Evolutionary conservation across 2,329 filamentous ascomycete species (phyloP).

Genomic region (Clonostachys sp.): DNA sequence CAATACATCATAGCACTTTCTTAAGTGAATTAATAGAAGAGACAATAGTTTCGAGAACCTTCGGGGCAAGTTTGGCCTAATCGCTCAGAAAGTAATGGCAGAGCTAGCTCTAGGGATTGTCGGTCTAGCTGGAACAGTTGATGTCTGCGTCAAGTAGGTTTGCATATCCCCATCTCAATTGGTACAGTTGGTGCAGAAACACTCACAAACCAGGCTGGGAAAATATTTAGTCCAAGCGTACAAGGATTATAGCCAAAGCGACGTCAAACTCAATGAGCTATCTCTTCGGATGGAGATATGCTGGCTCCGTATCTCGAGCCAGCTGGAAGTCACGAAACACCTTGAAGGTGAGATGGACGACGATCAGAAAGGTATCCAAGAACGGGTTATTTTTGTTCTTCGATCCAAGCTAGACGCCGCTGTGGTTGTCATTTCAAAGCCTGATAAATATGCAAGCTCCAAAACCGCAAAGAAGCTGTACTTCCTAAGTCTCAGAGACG

Average conservation of each 20-base stretch:
- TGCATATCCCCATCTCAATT: background rate
- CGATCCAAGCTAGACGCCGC: constrained; percentile 8
- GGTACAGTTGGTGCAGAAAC: too few species aligned
- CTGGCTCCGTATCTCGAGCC: constrained; percentile 8
- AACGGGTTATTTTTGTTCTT: constrained; percentile 8
- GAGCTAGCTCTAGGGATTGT: background rate
- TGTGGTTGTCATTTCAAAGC: constrained; percentile 3
- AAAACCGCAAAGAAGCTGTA: constrained; percentile 1
- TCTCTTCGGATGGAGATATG: constrained; percentile 9
- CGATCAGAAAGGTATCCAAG: constrained; percentile 8
- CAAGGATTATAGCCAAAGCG: constrained; percentile 4
- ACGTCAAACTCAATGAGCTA: constrained; percentile 6
- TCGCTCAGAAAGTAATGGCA: too few species aligned
- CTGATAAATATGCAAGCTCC: constrained; percentile 1
- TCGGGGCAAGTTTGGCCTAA: too few species aligned
- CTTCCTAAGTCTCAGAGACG: constrained; percentile 2
- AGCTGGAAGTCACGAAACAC: constrained; percentile 8
- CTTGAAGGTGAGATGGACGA: constrained; percentile 8
- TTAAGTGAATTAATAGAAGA: too few species aligned
- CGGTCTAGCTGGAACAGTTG: constrained; percentile 3
- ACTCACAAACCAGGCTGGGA: background rate
- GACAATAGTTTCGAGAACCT: too few species aligned
- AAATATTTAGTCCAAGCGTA: constrained; percentile 1
- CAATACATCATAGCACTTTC: too few species aligned
- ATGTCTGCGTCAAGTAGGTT: constrained; percentile 3